Evolutionary conservation across 2,329 filamentous ascomycete species (phyloP), one percentile per base, ranked within the genome.

Genomic region (Aspergillus fijiensis): DNA sequence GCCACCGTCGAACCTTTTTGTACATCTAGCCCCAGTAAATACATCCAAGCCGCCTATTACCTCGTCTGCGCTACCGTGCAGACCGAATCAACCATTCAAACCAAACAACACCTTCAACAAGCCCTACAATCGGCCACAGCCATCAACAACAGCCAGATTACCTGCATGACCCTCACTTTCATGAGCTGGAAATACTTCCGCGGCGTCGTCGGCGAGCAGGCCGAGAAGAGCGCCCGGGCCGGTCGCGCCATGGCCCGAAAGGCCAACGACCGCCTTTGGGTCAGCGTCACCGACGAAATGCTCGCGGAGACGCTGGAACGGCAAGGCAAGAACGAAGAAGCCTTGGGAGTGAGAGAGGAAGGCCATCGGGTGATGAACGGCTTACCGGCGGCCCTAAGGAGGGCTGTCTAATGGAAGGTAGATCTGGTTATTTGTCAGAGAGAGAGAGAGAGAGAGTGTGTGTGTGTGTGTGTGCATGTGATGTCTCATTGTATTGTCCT

Each of bases 101-200:
- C 90, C 58, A 97, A 96, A 76, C 85, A 88, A 47, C 87, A 89
- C 69, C 88, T 97, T 57, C 87, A 91, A 62, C 82, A 83, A 45
- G 89, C 92, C 2, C 83, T 96, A 48, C 83, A 84, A 45, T 85
- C 87, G 2, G 88, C 90, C 12, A 88, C 89, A 64, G 80, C 81
- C 7, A 87, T 89, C 9, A 82, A 82, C 57, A 96, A 96, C 72
- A 86, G 86, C 31, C 90, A 96, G 65, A 89, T 93, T 57, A 84
- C 92, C n/a, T 88, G 88, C 51, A 89, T 97, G 64, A 88, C 89
- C 5, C 85, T 97, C 60, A 92, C 88, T 66, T 88, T 95, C 65
- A 96, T 97, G 89, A 89, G 90, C 55, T 87, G 85, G 70, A 85
- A 87, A 55, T 89, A 96, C 69, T 97, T 93, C 74, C 88, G 89